Percentiles rank a stretch among this genome's conserved stretches.
Evolutionary conservation across 139 green algal genomes (phyloP).

Genomic region (Pseudopediastrum boryanum): DNA sequence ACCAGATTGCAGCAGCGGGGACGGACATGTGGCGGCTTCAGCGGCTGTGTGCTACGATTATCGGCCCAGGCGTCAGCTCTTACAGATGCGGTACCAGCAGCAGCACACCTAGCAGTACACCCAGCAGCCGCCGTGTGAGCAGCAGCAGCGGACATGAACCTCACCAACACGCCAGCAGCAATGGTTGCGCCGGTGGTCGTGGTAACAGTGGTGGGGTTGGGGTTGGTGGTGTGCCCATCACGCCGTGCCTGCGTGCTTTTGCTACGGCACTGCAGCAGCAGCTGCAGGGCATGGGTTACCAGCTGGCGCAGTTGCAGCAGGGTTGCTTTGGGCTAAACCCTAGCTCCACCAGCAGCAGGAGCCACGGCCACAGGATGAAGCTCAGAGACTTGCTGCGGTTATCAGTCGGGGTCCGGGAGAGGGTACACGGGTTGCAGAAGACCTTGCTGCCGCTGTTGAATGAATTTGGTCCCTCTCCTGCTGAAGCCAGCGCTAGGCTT

Average conservation of each 20-base stretch:
- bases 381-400: no score
- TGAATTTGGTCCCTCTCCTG: no score
- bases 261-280: constrained; percentile 36
- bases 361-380: no score
- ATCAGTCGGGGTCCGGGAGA: no score
- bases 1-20: constrained; percentile 26
- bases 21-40: constrained; percentile 7
- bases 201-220: neutral
- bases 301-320: no score
- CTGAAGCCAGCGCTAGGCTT: no score
- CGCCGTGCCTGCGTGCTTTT: constrained; percentile 30
- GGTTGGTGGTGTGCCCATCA: neutral
- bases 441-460: no score
- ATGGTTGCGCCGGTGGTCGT: neutral
- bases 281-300: constrained; percentile 15
- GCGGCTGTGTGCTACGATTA: neutral
- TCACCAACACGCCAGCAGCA: neutral
- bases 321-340: no score
- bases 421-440: no score
- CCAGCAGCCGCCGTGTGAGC: neutral
- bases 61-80: no score
- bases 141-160: neutral
- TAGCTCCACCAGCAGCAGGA: no score
- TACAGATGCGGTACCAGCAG: no score
- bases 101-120: neutral